These are phyloP conservation scores for Suillus sp. DNA, from an alignment of 768 basidiomycete genomes.

Conservation along the genomic window DNA sequence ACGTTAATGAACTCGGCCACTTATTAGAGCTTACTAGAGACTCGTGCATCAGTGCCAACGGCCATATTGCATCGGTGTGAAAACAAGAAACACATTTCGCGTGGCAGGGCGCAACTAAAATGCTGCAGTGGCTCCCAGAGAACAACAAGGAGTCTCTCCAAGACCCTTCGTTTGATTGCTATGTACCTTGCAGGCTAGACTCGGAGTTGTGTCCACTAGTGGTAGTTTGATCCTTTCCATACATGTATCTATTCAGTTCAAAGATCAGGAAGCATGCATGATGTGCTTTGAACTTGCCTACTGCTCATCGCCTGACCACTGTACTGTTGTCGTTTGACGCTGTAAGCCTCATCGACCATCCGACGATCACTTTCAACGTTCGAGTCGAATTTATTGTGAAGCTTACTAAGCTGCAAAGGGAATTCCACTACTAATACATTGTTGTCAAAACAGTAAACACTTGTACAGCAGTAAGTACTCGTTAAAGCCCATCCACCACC, in stretches of 20 bases:
- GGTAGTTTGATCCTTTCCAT: neutral
- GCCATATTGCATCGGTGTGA: no score
- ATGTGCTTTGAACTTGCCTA: neutral
- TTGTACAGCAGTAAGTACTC: neutral
- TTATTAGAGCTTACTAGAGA: no score
- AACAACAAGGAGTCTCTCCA: neutral
- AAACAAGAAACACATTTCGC: no score
- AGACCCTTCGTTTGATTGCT: neutral
- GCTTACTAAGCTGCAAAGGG: constrained; percentile 7
- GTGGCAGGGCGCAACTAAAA: no score
- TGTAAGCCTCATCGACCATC: no score
- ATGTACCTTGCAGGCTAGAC: neutral
- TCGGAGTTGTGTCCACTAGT: neutral
- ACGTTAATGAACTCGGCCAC: no score
- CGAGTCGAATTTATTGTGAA: neutral
- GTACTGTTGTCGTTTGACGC: neutral
- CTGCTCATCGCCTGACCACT: neutral
- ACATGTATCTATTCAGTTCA: neutral
- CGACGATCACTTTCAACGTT: no score
- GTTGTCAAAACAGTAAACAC: neutral
- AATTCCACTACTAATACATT: neutral
- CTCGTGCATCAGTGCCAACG: no score
- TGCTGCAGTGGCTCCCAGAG: neutral
- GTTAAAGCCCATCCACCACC: constrained; percentile 4
- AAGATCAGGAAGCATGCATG: neutral